Conservation (phyloP, 1,284 basidiomycete genomes). For the Irpex rosettiformis region DNA sequence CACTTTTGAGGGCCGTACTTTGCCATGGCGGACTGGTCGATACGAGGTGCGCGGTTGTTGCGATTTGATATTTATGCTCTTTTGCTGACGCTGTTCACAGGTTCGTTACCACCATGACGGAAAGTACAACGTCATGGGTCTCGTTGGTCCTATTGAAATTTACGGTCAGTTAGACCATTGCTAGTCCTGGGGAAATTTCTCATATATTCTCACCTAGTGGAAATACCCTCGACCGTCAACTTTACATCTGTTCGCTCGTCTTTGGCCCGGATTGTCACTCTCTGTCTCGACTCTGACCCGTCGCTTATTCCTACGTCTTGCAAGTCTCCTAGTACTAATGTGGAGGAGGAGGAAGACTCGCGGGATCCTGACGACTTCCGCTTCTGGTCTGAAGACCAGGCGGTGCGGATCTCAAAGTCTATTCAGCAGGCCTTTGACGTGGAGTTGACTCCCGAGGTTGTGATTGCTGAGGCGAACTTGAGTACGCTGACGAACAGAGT, state of each 20-base stretch:
- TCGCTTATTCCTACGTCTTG: constrained; percentile 78
- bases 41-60: constrained; percentile 71
- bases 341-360: constrained; percentile 31
- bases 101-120: constrained; percentile 88
- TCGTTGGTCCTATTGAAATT: constrained; percentile 83
- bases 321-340: constrained; percentile 25
- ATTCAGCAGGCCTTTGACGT: constrained; percentile 83
- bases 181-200: neutral
- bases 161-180: constrained; percentile 56
- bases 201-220: constrained; percentile 45
- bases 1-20: constrained; percentile 70
- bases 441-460: constrained; percentile 86
- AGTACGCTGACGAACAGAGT: constrained; percentile 80
- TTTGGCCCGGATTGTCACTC: constrained; percentile 74
- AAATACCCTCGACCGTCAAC: constrained; percentile 57
- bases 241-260: constrained; percentile 63
- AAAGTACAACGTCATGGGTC: constrained; percentile 93
- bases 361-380: constrained; percentile 89
- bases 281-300: constrained; percentile 85
- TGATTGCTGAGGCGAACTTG: constrained; percentile 92
- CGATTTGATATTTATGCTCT: neutral
- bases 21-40: constrained; percentile 84
- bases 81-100: constrained; percentile 32
- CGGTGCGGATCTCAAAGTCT: constrained; percentile 77
- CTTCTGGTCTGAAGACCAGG: constrained; percentile 90